Base-by-base conservation (phyloP, 345 rosid genomes). In the Syzygium aqueum region DNA sequence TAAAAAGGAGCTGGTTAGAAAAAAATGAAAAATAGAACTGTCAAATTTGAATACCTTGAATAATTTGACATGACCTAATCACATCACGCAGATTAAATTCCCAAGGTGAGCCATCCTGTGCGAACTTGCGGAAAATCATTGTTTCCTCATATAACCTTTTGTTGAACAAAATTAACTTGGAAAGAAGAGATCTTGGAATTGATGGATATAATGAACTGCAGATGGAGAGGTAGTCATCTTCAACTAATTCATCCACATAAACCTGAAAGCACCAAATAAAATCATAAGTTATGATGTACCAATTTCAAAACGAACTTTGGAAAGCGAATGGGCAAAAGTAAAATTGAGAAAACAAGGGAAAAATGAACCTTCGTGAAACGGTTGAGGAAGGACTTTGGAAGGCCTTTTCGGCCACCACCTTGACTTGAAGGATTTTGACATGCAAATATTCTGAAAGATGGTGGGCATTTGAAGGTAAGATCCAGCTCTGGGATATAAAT, bases 371-470 rank as follows among this genome's bases (percentile, higher is more conserved):
- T 97, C 15, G 95, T 94, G 90, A 96, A 97, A 90, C 99, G 98
- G 88, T 97, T 96, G 77, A 97, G 93, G 89, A 97, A 97, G 82
- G 99, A 97, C 91, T 92, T 95, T 27, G 99, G 99, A 86, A 97
- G 98, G 89, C 98, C 98, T 92, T 97, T 97, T 90, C 99, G 91
- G 77, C 99, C 99, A 90, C 99, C 99, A 85, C 99, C 99, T 92
- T 97, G 99, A 89, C 94, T 92, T 77, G 98, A 92, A 90, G 99
- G 99, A 91, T 97, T 97, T 93, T 97, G 99, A 90, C 99, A 97
- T 54, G 99, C 98, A 91, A 97, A 97, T 89, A 97, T 92, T 90
- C 97, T 94, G 87, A 97, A 97, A 85, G 98, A 91, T 59, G 95
- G 88, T 27, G 97, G 98, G 85, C 99, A 97, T 85, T 89, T 95